Percentiles rank a stretch among this genome's conserved stretches.
Evolutionary conservation across 805 yeast species (phyloP).

Genomic region (Kodamaea kakaduensis): DNA sequence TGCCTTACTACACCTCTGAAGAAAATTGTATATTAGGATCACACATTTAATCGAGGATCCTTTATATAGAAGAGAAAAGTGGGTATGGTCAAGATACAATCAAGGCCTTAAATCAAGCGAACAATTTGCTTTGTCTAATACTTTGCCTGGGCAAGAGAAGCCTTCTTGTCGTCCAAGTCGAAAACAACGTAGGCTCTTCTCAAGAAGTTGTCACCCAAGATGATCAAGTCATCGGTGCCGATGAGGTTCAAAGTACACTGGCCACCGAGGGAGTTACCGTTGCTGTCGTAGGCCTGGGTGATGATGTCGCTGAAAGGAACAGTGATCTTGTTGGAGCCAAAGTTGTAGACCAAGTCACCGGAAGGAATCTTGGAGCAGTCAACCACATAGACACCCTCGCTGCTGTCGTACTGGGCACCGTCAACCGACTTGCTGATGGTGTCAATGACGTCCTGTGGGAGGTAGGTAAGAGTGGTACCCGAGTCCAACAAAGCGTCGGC

Average conservation of each 20-base stretch:
- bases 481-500: constrained; percentile 6
- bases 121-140: constrained; percentile 8
- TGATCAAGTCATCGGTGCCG: constrained; percentile 3
- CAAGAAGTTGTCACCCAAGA: constrained; percentile 29
- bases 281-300: constrained; percentile 3
- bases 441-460: constrained; percentile 8
- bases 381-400: constrained; percentile 1
- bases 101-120: too few relatives aligned
- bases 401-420: constrained; percentile 1
- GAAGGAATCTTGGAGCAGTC: constrained; percentile 4
- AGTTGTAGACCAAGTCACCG: constrained; percentile 5
- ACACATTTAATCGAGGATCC: too few relatives aligned
- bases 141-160: constrained; percentile 23
- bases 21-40: too few relatives aligned
- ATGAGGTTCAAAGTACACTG: constrained; percentile 3
- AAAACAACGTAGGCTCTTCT: constrained; percentile 25
- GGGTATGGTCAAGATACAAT: too few relatives aligned
- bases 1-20: too few relatives aligned
- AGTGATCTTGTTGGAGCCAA: constrained; percentile 5
- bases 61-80: too few relatives aligned
- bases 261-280: constrained; percentile 1
- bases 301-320: constrained; percentile 5
- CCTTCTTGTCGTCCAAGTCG: constrained; percentile 21
- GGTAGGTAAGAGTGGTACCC: constrained; percentile 5
- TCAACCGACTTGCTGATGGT: background rate